Conservation (phyloP, 306 rosid genomes). For the Quillaja saponaria region DNA sequence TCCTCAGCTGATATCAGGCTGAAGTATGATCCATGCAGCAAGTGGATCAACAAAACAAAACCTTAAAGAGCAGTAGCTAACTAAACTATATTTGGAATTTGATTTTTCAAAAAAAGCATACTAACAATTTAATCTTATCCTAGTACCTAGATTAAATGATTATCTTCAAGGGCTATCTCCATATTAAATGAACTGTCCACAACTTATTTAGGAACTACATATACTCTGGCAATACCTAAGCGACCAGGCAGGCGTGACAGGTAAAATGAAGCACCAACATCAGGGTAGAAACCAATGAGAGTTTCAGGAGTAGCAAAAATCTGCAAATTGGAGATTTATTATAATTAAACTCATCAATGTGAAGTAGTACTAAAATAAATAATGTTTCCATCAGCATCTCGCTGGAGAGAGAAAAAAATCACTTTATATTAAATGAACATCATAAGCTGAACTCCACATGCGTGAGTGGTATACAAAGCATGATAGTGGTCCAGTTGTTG, state of each 20-base stretch:
- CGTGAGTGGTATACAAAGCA: neutral
- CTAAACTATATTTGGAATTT: too few species aligned
- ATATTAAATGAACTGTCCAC: conserved; percentile 1
- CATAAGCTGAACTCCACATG: neutral
- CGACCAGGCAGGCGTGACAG: conserved; percentile 91
- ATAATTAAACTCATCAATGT: conserved; percentile 20
- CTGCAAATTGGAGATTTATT: conserved; percentile 45
- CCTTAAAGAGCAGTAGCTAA: too few species aligned
- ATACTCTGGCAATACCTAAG: conserved; percentile 51
- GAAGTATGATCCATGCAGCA: too few species aligned
- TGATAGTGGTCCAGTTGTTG: too few species aligned
- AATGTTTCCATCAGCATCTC: conserved; percentile 12
- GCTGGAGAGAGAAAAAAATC: conserved; percentile 23
- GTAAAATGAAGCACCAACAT: conserved; percentile 92
- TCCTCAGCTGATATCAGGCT: too few species aligned
- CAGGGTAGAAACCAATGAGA: conserved; percentile 92
- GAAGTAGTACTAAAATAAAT: neutral
- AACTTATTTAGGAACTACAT: neutral
- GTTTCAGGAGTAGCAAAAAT: conserved; percentile 94
- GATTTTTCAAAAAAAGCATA: too few species aligned
- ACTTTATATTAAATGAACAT: conserved; percentile 9
- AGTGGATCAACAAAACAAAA: too few species aligned
- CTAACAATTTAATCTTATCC: too few species aligned
- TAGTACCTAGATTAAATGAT: too few species aligned
- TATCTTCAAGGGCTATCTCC: neutral